These are phyloP conservation scores for Conoideocrella luteorostrata DNA, from an alignment of 2,329 filamentous ascomycete species.

Conservation along the genomic window DNA sequence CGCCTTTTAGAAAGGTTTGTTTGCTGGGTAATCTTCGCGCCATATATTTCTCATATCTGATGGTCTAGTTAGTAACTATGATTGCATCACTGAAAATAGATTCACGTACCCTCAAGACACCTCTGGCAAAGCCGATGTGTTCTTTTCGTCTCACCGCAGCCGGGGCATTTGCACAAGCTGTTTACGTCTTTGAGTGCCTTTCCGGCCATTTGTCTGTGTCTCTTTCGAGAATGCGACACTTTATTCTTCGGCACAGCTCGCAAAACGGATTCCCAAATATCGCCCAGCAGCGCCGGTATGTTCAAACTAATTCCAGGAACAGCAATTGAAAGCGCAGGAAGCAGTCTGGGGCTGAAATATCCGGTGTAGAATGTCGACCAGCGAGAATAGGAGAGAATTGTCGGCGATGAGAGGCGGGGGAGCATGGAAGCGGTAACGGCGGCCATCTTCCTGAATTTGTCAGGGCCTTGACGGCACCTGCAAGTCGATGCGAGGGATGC, in stretches of 20 bases:
- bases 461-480: not conserved
- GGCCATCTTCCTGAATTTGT: slow-evolving; percentile 3
- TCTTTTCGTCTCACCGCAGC: slow-evolving; percentile 81
- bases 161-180: slow-evolving; percentile 79
- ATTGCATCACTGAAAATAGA: not conserved
- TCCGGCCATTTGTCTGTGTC: slow-evolving; percentile 88
- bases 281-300: slow-evolving; percentile 58
- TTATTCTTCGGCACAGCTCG: slow-evolving; percentile 97
- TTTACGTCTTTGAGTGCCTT: slow-evolving; percentile 92
- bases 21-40: slow-evolving; percentile 30
- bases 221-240: slow-evolving; percentile 92
- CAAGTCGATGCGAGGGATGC: not conserved
- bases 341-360: slow-evolving; percentile 39
- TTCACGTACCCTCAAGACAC: slow-evolving; percentile 70
- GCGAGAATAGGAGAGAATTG: slow-evolving; percentile 34
- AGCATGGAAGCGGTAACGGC: slow-evolving; percentile 41
- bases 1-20: slow-evolving; percentile 24
- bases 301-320: slow-evolving; percentile 54
- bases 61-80: not conserved
- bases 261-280: slow-evolving; percentile 89
- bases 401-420: slow-evolving; percentile 43
- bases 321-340: slow-evolving; percentile 50
- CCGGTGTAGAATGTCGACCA: slow-evolving; percentile 38
- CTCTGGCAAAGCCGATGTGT: slow-evolving; percentile 83
- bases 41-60: slow-evolving; percentile 43